A percentile compares a stretch with the other conserved stretches of the same genome.
Conservation (phyloP, 345 rosid species). For the Eucalyptus tenuipes region DNA sequence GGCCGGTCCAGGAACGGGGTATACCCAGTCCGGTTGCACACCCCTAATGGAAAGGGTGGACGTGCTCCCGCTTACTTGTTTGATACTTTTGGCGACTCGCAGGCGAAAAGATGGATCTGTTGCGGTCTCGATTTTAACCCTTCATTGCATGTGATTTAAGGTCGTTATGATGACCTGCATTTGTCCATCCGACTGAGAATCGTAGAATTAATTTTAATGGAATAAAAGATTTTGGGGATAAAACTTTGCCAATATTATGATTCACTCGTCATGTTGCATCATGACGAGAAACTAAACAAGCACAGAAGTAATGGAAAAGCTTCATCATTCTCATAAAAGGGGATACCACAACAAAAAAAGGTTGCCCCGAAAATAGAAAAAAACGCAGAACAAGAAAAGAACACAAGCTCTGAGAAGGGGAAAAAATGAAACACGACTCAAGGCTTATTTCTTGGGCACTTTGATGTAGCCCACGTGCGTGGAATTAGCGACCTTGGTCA, state of each 20-base stretch:
- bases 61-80: not conserved
- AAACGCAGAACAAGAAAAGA: not conserved
- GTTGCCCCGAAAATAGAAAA: not conserved
- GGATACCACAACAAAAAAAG: not conserved
- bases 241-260: not conserved
- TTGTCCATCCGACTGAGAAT: not conserved
- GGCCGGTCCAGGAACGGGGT: too few species aligned
- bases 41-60: not conserved
- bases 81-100: not conserved
- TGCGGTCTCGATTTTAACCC: not conserved
- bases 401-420: not conserved
- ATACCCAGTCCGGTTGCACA: too few species aligned
- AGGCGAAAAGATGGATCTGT: not conserved
- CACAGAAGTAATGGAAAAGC: not conserved
- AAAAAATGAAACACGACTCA: too few species aligned
- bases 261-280: not conserved
- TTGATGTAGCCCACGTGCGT: constrained; percentile 12
- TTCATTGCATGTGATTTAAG: not conserved
- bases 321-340: not conserved
- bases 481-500: constrained; percentile 10
- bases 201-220: not conserved
- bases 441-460: not conserved
- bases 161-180: not conserved
- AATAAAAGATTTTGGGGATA: not conserved
- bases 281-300: not conserved